These are phyloP conservation scores for Pythium coloratum DNA, from an alignment of 352 stramenopile species.

Conservation along the genomic window DNA sequence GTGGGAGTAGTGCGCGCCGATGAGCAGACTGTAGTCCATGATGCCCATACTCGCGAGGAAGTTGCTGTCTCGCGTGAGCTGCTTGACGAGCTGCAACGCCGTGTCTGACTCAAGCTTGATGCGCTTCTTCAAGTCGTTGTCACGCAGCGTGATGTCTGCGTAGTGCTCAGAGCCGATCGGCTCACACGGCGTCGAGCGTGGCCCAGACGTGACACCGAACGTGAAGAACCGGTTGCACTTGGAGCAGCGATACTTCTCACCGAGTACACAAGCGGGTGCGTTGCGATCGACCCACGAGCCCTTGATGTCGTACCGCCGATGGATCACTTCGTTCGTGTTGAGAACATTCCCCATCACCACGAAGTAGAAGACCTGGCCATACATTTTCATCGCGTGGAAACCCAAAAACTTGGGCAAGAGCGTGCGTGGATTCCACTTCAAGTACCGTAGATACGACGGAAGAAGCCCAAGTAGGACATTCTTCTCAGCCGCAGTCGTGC, in stretches of 20 bases:
- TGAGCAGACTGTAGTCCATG: constrained; percentile 92
- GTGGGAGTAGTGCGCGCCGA: constrained; percentile 84
- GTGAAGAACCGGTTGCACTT: constrained; percentile 87
- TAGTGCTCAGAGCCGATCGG: constrained; percentile 73
- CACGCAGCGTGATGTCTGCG: constrained; percentile 75
- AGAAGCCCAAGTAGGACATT: constrained; percentile 78
- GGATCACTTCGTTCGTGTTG: constrained; percentile 78
- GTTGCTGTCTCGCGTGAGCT: constrained; percentile 81
- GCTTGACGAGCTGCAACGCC: constrained; percentile 65
- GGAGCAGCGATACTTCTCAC: constrained; percentile 77
- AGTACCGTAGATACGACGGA: constrained; percentile 80
- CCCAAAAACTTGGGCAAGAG: constrained; percentile 90
- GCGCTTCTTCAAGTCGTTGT: constrained; percentile 88
- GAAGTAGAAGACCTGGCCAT: constrained; percentile 90
- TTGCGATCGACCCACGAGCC: constrained; percentile 89
- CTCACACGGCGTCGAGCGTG: constrained; percentile 43
- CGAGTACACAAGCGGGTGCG: constrained; percentile 67
- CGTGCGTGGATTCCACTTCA: constrained; percentile 87
- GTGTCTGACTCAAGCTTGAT: constrained; percentile 63
- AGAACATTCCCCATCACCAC: constrained; percentile 93
- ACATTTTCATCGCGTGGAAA: constrained; percentile 91
- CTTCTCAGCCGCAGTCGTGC: constrained; percentile 77
- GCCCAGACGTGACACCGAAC: constrained; percentile 48
- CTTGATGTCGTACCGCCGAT: constrained; percentile 91
- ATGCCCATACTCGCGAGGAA: constrained; percentile 83